phyloP scores from a whole-genome alignment of 495 filamentous ascomycete species.

The Penicillium argentinense region DNA sequence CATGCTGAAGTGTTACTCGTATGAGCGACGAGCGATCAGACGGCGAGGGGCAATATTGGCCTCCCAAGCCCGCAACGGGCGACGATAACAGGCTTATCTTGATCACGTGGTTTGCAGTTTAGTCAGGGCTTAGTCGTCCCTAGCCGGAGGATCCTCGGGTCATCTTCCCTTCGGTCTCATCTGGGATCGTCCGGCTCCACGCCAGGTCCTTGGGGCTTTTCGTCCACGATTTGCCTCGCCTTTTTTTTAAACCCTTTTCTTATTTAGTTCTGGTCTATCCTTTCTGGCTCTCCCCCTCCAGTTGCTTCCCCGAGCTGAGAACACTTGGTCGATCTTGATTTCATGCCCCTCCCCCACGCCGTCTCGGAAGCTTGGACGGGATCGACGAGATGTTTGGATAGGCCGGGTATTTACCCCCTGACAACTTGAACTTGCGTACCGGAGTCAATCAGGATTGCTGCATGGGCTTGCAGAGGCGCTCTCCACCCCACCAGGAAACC shows the following conservation, averaged over 20 bases:
- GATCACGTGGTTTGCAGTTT: no score
- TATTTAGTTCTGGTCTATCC: not conserved
- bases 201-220: no score
- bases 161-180: no score
- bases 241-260: not conserved
- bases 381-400: conserved; percentile 2
- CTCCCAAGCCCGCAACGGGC: no score
- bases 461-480: not conserved
- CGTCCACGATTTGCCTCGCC: not conserved
- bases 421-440: conserved; percentile 4
- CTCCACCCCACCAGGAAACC: conserved; percentile 7
- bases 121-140: not conserved
- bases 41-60: not conserved
- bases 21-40: no score
- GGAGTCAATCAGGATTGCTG: conserved; percentile 4
- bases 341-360: no score
- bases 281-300: not conserved
- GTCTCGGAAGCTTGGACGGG: conserved; percentile 3
- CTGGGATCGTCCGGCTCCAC: not conserved
- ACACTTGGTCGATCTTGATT: no score
- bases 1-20: conserved; percentile 21
- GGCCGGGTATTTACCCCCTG: conserved; percentile 6
- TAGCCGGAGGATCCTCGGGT: not conserved
- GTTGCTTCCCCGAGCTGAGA: no score
- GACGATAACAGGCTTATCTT: conserved; percentile 7